These are phyloP conservation scores for Aureobasidium sp. DNA, from an alignment of 2,329 filamentous ascomycete species.

Conservation along the genomic window DNA sequence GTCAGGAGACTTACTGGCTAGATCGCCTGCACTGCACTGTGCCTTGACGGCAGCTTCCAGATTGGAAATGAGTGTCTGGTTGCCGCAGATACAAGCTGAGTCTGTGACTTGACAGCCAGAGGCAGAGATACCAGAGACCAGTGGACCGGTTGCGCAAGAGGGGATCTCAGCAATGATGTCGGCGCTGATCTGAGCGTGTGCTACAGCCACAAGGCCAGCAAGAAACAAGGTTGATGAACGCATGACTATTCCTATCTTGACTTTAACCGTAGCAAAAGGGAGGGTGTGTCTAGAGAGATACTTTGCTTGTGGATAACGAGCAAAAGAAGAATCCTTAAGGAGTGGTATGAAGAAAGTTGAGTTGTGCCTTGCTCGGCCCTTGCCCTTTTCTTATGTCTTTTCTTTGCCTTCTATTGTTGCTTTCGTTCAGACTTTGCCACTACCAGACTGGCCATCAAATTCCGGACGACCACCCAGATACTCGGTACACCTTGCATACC, in stretches of 20 bases:
- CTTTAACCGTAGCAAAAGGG: not conserved
- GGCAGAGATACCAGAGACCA: not conserved
- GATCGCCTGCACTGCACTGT: not conserved
- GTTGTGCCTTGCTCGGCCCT: not conserved
- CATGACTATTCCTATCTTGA: not conserved
- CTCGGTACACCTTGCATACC: not conserved
- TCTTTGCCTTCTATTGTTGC: not conserved
- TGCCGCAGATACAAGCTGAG: slow-evolving; percentile 2
- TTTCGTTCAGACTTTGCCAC: not conserved
- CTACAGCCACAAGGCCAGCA: not conserved
- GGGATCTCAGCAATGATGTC: slow-evolving; percentile 1
- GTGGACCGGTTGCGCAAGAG: not conserved
- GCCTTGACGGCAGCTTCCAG: not conserved
- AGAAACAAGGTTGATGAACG: not conserved
- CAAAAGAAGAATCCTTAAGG: not conserved
- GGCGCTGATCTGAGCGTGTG: not conserved
- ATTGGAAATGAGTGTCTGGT: not conserved
- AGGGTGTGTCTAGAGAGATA: not conserved
- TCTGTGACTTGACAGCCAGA: slow-evolving; percentile 1
- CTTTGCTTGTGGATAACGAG: not conserved
- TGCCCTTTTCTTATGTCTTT: slow-evolving; percentile 2
- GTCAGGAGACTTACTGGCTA: not conserved
- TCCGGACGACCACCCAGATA: not conserved
- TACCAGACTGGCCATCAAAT: no score
- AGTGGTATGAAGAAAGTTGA: slow-evolving; percentile 1